phyloP scores from a whole-genome alignment of 225 moss, liverwort and hornwort species.

The Marchantia paleacea region DNA sequence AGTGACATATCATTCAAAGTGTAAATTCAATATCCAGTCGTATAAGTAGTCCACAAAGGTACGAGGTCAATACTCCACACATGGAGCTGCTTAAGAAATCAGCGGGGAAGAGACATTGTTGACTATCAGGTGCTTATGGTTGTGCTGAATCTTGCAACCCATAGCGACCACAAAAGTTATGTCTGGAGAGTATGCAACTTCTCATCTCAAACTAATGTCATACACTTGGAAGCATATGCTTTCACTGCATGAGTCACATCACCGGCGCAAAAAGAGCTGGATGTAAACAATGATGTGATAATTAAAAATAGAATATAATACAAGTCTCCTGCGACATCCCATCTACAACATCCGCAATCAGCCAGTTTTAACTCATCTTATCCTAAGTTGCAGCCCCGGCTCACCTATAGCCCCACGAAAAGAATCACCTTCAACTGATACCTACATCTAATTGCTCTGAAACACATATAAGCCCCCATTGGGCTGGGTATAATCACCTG shows the following conservation, averaged over 20 bases:
- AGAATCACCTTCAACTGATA: constrained; percentile 42
- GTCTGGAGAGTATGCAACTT: not conserved
- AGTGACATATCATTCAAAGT: not conserved
- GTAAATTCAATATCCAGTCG: not conserved
- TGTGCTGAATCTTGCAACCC: constrained; percentile 10
- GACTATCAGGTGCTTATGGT: not conserved
- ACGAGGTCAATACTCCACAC: constrained; percentile 6
- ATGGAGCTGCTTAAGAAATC: constrained; percentile 12
- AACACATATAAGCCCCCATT: constrained; percentile 43
- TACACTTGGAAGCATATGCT: constrained; percentile 11
- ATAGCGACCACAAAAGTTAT: constrained; percentile 8
- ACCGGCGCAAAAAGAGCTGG: constrained; percentile 24
- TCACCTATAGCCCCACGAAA: constrained; percentile 37
- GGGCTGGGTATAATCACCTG: constrained; percentile 51
- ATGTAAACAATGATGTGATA: constrained; percentile 44
- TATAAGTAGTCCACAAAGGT: not conserved
- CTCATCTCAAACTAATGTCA: constrained; percentile 11
- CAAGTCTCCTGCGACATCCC: constrained; percentile 46
- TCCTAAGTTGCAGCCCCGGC: constrained; percentile 43
- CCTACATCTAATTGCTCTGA: constrained; percentile 43
- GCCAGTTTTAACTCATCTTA: constrained; percentile 41
- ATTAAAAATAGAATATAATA: constrained; percentile 50
- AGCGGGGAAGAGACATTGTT: constrained; percentile 11
- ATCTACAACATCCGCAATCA: constrained; percentile 49
- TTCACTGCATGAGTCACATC: constrained; percentile 15